Evolutionary conservation across 2,329 filamentous ascomycete species (phyloP).

Genomic region (Tolypocladium nubicola): DNA sequence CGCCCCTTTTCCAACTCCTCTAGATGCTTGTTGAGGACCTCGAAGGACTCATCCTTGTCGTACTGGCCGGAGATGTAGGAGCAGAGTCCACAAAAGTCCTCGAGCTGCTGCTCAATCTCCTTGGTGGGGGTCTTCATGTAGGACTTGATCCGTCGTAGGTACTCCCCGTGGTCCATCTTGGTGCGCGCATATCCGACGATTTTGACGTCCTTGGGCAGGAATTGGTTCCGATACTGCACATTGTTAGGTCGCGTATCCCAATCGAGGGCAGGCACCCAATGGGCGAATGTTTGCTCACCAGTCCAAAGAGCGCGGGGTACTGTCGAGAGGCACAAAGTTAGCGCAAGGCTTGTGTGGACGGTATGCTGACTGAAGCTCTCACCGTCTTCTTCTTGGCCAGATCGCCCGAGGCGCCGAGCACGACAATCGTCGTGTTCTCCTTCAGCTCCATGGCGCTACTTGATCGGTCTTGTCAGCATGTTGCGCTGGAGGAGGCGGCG

Average conservation of each 20-base stretch:
- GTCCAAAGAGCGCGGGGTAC: slow-evolving; percentile 95
- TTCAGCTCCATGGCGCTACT: slow-evolving; percentile 84
- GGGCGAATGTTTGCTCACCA: slow-evolving; percentile 52
- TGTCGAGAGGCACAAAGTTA: slow-evolving; percentile 25
- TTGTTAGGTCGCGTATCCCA: background rate
- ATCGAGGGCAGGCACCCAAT: background rate
- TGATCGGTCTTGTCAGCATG: background rate
- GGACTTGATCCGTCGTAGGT: slow-evolving; percentile 85
- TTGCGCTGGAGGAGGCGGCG: background rate
- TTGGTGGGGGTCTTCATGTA: slow-evolving; percentile 99
- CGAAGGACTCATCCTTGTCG: slow-evolving; percentile 91
- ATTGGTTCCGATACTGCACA: slow-evolving; percentile 88
- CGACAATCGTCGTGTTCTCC: slow-evolving; percentile 94
- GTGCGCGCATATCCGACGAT: slow-evolving; percentile 98
- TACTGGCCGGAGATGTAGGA: slow-evolving; percentile 96
- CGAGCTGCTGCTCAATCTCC: slow-evolving; percentile 89
- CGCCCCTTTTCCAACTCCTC: slow-evolving; percentile 74
- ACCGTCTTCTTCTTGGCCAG: slow-evolving; percentile 99
- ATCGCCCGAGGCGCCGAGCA: slow-evolving; percentile 94
- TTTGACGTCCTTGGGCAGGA: slow-evolving; percentile 90
- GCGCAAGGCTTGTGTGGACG: slow-evolving; percentile 6
- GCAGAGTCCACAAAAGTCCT: slow-evolving; percentile 81
- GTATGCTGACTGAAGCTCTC: slow-evolving; percentile 21
- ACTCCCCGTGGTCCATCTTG: slow-evolving; percentile 98
- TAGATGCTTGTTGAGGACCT: slow-evolving; percentile 74